Conservation (phyloP, 495 filamentous ascomycete species). For the Mytilinidion resinicola region DNA sequence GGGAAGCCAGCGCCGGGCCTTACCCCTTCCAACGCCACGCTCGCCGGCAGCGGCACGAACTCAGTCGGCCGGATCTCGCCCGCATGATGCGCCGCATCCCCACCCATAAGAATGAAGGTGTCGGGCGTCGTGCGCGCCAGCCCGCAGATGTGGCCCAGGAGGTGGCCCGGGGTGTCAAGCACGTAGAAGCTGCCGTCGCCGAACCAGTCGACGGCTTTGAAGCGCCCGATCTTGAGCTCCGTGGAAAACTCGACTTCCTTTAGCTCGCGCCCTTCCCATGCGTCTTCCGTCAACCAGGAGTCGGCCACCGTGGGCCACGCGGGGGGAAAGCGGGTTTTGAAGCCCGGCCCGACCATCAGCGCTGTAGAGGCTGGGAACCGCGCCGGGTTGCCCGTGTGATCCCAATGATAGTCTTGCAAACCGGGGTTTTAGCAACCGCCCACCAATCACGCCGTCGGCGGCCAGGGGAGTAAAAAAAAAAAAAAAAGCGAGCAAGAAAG, state of each 20-base stretch:
- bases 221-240: conserved; percentile 24
- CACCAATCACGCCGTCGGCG: too few relatives aligned
- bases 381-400: neutral
- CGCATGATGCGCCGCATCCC: conserved; percentile 47
- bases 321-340: conserved; percentile 13
- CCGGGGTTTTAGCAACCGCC: too few relatives aligned
- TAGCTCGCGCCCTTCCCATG: conserved; percentile 15
- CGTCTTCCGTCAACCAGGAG: conserved; percentile 10
- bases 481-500: too few relatives aligned
- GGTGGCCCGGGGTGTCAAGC: conserved; percentile 49
- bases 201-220: conserved; percentile 36
- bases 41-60: conserved; percentile 42
- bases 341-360: conserved; percentile 20
- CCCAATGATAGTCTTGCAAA: too few relatives aligned
- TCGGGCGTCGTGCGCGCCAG: conserved; percentile 44
- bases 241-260: conserved; percentile 17
- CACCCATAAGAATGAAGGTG: conserved; percentile 47
- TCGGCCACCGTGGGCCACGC: conserved; percentile 17
- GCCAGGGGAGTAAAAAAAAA: too few relatives aligned
- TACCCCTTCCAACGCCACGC: neutral
- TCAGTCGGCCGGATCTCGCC: conserved; percentile 47
- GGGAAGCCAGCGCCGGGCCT: too few relatives aligned
- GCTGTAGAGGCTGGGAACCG: conserved; percentile 2
- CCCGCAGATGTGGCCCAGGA: conserved; percentile 48
- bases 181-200: conserved; percentile 52